Base-by-base conservation (phyloP, 2,329 filamentous ascomycete genomes). In the Aureobasidium melanogenum region DNA sequence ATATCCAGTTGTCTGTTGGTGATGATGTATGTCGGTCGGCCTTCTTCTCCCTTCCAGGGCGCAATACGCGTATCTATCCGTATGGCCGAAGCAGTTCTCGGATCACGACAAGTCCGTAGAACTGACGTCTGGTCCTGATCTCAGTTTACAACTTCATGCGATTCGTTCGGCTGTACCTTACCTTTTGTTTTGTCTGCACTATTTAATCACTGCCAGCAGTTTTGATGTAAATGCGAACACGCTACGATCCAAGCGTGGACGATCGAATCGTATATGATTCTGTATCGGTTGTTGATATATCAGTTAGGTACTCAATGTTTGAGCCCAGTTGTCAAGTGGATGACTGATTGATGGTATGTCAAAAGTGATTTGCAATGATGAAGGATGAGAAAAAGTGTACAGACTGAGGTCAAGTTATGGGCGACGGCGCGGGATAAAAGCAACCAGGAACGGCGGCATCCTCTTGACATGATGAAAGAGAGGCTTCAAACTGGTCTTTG, bases 401-500 rank as follows among this genome's bases (percentile, higher is more conserved):
- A 52, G 47, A 26, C 46, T 22, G 39, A 12, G 19, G 34, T 52
- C 47, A 34, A 60, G 36, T 50, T 52, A 60, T 60, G 59, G 39
- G 41, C 9, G 38, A 52, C 14, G 57, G 28, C 24, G 17, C 26
- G 47, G 34, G 22, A 38, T 61, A 54, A 54, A 54, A 47, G 39
- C 9, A 55, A 47, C 14, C 50, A 44, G n/a, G 50, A 54, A 52
- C 57, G 47, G 47, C 46, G 24, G 48, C 54, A n/a, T 47, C 22
- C 41, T 57, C 39, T 26, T 46, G 28, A 41, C 56, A 59, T 50
- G 56, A 50, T 59, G 43, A 59, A 54, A 50, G 57, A 51, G 22
- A 36, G 38, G 44, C 47, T 51, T 55, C 48, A 61, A 12, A 24
- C 57, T 60, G 57, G 47, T 52, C 57, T 52, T 51, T 52, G 46